A percentile compares a stretch with the other conserved stretches of the same genome.
phyloP scores from a whole-genome alignment of 2,329 filamentous ascomycete genomes.

The Botrytis hyacinthi region DNA sequence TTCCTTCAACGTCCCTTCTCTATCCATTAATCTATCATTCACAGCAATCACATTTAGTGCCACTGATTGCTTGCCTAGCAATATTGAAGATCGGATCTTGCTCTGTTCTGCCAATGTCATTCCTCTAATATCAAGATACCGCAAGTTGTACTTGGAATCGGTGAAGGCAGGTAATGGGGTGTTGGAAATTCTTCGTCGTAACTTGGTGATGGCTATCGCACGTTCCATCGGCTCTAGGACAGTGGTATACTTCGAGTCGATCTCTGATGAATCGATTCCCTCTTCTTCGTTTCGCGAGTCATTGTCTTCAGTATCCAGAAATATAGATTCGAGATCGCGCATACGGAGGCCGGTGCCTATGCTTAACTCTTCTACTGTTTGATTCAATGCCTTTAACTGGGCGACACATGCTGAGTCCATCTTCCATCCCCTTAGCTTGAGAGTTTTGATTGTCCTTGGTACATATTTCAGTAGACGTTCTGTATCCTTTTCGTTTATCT shows the following conservation, averaged over 20 bases:
- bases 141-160: background rate
- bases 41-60: slow-evolving; percentile 25
- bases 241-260: slow-evolving; percentile 16
- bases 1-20: slow-evolving; percentile 16
- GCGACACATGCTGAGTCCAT: slow-evolving; percentile 9
- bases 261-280: slow-evolving; percentile 4
- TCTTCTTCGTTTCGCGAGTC: slow-evolving; percentile 5
- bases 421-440: slow-evolving; percentile 17
- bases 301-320: slow-evolving; percentile 17
- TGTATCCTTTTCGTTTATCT: slow-evolving; percentile 6
- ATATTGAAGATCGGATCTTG: slow-evolving; percentile 23
- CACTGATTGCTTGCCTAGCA: slow-evolving; percentile 25
- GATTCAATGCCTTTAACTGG: background rate
- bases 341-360: slow-evolving; percentile 23
- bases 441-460: slow-evolving; percentile 10
- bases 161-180: background rate
- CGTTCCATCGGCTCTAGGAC: slow-evolving; percentile 24
- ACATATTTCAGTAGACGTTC: slow-evolving; percentile 4
- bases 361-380: slow-evolving; percentile 17
- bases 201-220: slow-evolving; percentile 28
- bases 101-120: slow-evolving; percentile 25
- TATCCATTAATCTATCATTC: slow-evolving; percentile 18
- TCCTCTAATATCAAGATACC: slow-evolving; percentile 24
- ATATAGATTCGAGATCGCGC: slow-evolving; percentile 26
- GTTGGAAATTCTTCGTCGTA: slow-evolving; percentile 23